Percentiles rank a stretch among this genome's conserved stretches.
Conservation (phyloP, 2,329 filamentous ascomycete genomes). For the Colletotrichum lini region DNA sequence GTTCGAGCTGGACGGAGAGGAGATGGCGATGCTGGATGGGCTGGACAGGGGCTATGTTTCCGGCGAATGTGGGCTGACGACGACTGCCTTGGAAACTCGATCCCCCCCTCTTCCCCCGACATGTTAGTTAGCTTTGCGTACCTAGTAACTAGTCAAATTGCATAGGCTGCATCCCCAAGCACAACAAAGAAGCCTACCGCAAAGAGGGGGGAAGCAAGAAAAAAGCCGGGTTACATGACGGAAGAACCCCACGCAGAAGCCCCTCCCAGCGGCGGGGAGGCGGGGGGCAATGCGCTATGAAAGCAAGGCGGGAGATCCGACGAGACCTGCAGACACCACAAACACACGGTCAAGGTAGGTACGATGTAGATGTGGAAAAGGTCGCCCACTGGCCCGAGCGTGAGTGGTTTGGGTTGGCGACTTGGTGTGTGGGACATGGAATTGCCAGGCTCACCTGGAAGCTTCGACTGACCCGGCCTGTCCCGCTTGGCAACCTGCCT, state of each 20-base stretch:
- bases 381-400: not conserved
- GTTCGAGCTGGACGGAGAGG: conserved; percentile 69
- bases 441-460: conserved; percentile 40
- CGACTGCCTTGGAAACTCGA: not conserved
- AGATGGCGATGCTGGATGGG: conserved; percentile 63
- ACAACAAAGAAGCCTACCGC: conserved; percentile 3
- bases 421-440: conserved; percentile 16
- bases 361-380: not conserved
- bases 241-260: conserved; percentile 24
- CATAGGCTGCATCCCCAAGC: not conserved
- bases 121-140: no score
- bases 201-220: not conserved
- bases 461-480: conserved; percentile 34
- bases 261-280: conserved; percentile 1
- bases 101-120: no score
- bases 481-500: conserved; percentile 9
- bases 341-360: no score
- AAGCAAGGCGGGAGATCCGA: conserved; percentile 33
- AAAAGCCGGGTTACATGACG: conserved; percentile 23
- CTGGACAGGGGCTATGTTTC: conserved; percentile 51
- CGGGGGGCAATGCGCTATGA: conserved; percentile 1
- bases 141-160: no score
- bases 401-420: not conserved
- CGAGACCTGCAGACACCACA: not conserved
- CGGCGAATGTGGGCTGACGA: conserved; percentile 46